Evolutionary conservation across 1,139 yeast species (phyloP).

Genomic region (Candida dubliniensis): DNA sequence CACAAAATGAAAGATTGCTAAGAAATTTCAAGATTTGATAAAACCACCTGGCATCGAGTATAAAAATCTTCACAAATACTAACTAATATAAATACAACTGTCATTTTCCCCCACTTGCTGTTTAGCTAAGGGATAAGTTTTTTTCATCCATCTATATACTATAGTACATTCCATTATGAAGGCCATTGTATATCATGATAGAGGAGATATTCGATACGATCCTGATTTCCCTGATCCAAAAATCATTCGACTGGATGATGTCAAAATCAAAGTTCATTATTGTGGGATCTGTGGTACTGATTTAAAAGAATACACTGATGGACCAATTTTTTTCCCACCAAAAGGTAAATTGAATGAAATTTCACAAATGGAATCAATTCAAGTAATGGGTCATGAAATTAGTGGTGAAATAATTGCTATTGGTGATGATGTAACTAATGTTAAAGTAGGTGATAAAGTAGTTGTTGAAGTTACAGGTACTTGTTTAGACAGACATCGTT

Average conservation of each 20-base stretch:
- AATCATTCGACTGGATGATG: slow-evolving; percentile 44
- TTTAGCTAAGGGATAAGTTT: too few relatives aligned
- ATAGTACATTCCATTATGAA: slow-evolving; percentile 38
- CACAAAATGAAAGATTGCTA: too few relatives aligned
- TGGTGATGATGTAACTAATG: slow-evolving; percentile 15
- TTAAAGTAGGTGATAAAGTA: slow-evolving; percentile 19
- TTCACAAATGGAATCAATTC: slow-evolving; percentile 18
- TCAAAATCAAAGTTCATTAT: slow-evolving; percentile 50
- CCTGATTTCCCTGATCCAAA: slow-evolving; percentile 44
- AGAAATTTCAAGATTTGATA: too few relatives aligned
- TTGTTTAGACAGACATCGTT: slow-evolving; percentile 40
- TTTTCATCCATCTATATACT: not conserved
- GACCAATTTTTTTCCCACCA: slow-evolving; percentile 47
- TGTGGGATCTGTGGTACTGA: slow-evolving; percentile 66
- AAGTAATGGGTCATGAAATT: slow-evolving; percentile 55
- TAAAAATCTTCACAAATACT: too few relatives aligned
- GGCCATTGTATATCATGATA: slow-evolving; percentile 56
- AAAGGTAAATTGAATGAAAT: slow-evolving; percentile 20
- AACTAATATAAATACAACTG: too few relatives aligned
- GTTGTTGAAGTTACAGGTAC: slow-evolving; percentile 54
- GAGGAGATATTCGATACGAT: slow-evolving; percentile 46
- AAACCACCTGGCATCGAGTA: too few relatives aligned
- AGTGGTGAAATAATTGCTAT: slow-evolving; percentile 43
- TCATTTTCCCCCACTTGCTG: too few relatives aligned
- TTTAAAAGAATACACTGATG: slow-evolving; percentile 52